phyloP scores from a whole-genome alignment of 352 stramenopile species.

The Phytophthora agathidicida region DNA sequence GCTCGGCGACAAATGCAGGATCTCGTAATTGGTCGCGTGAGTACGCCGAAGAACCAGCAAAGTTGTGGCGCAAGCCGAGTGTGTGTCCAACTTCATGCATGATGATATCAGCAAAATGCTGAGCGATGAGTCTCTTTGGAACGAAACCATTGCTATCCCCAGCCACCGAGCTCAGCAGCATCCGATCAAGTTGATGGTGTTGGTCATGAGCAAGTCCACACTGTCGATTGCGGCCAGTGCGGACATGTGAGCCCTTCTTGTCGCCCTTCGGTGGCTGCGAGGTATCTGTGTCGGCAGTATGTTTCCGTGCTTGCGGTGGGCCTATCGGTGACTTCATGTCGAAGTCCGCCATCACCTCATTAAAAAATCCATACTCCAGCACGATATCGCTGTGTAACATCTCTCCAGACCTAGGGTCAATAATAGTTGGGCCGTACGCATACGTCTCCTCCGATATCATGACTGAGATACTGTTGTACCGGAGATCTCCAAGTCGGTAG shows the following conservation, averaged over 20 bases:
- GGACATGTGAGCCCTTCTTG: background rate
- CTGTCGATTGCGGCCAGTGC: conserved; percentile 26
- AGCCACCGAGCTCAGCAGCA: conserved; percentile 33
- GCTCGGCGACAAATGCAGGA: conserved; percentile 45
- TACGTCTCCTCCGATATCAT: conserved; percentile 86
- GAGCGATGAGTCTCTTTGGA: conserved; percentile 60
- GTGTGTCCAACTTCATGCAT: conserved; percentile 92
- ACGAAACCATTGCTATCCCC: conserved; percentile 35
- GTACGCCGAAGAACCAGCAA: conserved; percentile 62
- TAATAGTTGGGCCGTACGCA: conserved; percentile 64
- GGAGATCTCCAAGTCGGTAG: conserved; percentile 83
- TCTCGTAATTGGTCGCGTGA: conserved; percentile 65
- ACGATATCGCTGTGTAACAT: conserved; percentile 89
- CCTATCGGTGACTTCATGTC: conserved; percentile 48
- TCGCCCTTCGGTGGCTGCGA: background rate
- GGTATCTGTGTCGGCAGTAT: background rate
- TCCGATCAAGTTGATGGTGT: conserved; percentile 51
- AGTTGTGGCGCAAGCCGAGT: conserved; percentile 89
- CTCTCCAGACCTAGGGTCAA: conserved; percentile 83
- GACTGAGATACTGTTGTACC: conserved; percentile 88
- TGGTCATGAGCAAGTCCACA: conserved; percentile 50
- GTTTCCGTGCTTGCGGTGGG: conserved; percentile 22
- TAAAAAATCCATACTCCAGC: conserved; percentile 89
- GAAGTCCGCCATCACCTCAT: conserved; percentile 65
- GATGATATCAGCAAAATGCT: conserved; percentile 77